These are phyloP conservation scores for Pseudogymnoascus sp. DNA, from an alignment of 2,329 filamentous ascomycete species.

Conservation along the genomic window DNA sequence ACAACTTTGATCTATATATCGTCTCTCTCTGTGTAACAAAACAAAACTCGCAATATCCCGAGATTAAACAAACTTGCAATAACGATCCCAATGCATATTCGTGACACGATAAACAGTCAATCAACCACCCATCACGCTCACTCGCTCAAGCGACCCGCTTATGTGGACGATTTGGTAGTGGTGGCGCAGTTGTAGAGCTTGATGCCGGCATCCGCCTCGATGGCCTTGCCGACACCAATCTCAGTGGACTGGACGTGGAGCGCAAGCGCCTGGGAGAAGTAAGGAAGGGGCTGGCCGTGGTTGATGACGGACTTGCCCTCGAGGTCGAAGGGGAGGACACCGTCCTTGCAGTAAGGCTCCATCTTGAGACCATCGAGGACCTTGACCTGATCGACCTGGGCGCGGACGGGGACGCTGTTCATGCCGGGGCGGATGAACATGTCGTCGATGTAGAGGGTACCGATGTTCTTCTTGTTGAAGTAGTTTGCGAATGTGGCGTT, in stretches of 20 bases:
- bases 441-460: conserved; percentile 32
- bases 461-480: background rate
- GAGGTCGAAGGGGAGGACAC: conserved; percentile 42
- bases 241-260: background rate
- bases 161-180: too few relatives aligned
- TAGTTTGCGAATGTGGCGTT: conserved; percentile 28
- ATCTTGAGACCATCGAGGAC: conserved; percentile 25
- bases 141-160: too few relatives aligned
- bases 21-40: background rate
- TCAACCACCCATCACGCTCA: background rate
- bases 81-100: background rate
- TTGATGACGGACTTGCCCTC: conserved; percentile 39
- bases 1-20: background rate
- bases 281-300: conserved; percentile 41
- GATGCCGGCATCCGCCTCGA: background rate
- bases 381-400: conserved; percentile 36
- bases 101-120: background rate
- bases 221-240: background rate
- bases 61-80: background rate
- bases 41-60: too few relatives aligned
- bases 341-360: conserved; percentile 24
- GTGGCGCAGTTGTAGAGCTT: background rate
- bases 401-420: conserved; percentile 42
- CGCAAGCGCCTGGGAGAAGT: conserved; percentile 28
- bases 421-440: conserved; percentile 45